Evolutionary conservation across 768 basidiomycete species (phyloP).

Genomic region (Hypholoma fasciculare): DNA sequence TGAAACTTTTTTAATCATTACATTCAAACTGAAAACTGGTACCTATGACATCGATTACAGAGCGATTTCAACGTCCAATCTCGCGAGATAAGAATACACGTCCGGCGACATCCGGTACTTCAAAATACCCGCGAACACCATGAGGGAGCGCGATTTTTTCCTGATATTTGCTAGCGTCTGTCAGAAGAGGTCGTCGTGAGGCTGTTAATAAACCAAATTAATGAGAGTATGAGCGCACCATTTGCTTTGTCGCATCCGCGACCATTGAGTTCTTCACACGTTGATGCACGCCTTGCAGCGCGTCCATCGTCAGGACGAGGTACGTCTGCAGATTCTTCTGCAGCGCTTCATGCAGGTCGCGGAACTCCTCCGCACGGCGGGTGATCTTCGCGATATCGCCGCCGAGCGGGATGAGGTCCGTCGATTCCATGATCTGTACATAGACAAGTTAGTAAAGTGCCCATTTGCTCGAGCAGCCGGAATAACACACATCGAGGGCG

Average conservation of each 20-base stretch:
- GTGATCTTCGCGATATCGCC: slow-evolving; percentile 86
- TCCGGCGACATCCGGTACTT: slow-evolving; percentile 91
- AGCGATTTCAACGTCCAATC: slow-evolving; percentile 85
- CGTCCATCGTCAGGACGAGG: slow-evolving; percentile 90
- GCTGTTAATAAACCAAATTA: slow-evolving; percentile 7
- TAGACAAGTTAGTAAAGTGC: background rate
- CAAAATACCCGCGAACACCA: slow-evolving; percentile 86
- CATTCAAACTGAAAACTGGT: too few species aligned
- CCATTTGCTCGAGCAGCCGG: background rate
- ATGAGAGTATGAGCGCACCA: slow-evolving; percentile 46
- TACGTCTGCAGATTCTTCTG: slow-evolving; percentile 90
- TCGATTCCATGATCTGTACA: slow-evolving; percentile 79
- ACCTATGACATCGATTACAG: slow-evolving; percentile 37
- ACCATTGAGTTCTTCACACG: slow-evolving; percentile 69
- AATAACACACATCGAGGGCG: slow-evolving; percentile 74
- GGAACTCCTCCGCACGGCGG: slow-evolving; percentile 85
- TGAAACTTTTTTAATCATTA: too few species aligned
- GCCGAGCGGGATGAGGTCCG: slow-evolving; percentile 83
- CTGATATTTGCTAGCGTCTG: slow-evolving; percentile 68
- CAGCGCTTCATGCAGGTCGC: slow-evolving; percentile 80
- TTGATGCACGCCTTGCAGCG: slow-evolving; percentile 80
- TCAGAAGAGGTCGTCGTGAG: slow-evolving; percentile 6
- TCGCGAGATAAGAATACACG: slow-evolving; percentile 84
- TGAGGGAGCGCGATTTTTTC: slow-evolving; percentile 81
- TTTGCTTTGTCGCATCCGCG: slow-evolving; percentile 75